Conservation (phyloP, 2,329 filamentous ascomycete genomes). For the Zasmidium citrigriseum region DNA sequence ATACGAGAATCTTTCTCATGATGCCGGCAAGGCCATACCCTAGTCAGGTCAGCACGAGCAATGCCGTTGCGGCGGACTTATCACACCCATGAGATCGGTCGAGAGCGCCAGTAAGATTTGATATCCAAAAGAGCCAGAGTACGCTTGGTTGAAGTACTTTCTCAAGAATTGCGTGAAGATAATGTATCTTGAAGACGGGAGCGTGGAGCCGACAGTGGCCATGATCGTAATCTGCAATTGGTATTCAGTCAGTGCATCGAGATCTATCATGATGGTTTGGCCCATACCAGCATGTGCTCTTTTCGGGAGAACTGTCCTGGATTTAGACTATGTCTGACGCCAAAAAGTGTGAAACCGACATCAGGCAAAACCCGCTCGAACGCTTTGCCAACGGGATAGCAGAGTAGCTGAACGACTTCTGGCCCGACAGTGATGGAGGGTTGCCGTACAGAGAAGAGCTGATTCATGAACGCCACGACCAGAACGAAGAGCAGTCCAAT, state of each 20-base stretch:
- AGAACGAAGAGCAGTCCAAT: constrained; percentile 32
- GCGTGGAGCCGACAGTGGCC: constrained; percentile 53
- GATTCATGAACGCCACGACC: constrained; percentile 32
- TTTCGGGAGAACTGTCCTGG: constrained; percentile 64
- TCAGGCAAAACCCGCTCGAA: constrained; percentile 60
- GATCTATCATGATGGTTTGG: no score
- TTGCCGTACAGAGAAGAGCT: constrained; percentile 34
- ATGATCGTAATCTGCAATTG: constrained; percentile 58
- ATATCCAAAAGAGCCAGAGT: constrained; percentile 5
- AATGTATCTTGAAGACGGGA: constrained; percentile 1
- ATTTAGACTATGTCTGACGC: constrained; percentile 58
- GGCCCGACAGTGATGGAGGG: constrained; percentile 34
- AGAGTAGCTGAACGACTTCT: constrained; percentile 33
- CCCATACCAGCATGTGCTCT: constrained; percentile 54
- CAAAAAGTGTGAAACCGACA: constrained; percentile 53
- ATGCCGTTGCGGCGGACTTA: no score
- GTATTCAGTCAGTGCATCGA: no score
- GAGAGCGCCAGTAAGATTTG: constrained; percentile 8
- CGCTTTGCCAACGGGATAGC: constrained; percentile 48
- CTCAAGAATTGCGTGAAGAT: constrained; percentile 7
- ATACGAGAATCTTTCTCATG: constrained; percentile 75
- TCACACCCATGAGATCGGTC: constrained; percentile 50
- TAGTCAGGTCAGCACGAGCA: no score
- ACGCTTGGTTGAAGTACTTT: constrained; percentile 11
- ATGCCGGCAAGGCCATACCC: constrained; percentile 83